Evolutionary conservation across 768 basidiomycete genomes (phyloP).

Genomic region (Rhizopogon roseolus): DNA sequence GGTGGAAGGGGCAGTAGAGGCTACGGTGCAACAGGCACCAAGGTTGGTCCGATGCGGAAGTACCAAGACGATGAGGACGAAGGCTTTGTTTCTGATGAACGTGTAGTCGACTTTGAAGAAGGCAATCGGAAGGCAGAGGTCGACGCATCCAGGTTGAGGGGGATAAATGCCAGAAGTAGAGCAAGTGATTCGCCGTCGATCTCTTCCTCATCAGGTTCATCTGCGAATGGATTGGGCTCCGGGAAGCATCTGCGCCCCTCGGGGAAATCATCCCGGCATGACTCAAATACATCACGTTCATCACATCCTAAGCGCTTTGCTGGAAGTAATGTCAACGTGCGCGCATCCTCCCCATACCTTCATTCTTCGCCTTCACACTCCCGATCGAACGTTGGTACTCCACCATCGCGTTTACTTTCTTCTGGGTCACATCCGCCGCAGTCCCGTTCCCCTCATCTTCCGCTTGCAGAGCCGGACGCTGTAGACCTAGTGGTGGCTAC

Average conservation of each 20-base stretch:
- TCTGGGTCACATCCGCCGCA: neutral
- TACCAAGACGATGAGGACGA: slow-evolving; percentile 8
- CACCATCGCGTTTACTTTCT: neutral
- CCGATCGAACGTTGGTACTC: slow-evolving; percentile 6
- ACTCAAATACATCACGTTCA: slow-evolving; percentile 8
- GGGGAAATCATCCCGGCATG: neutral
- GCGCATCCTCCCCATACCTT: slow-evolving; percentile 8
- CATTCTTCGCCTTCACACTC: slow-evolving; percentile 10
- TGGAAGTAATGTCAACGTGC: slow-evolving; percentile 7
- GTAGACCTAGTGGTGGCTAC: slow-evolving; percentile 74
- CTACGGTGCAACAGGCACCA: slow-evolving; percentile 24
- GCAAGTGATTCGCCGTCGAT: neutral
- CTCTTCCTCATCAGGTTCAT: slow-evolving; percentile 2
- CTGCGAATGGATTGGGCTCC: neutral
- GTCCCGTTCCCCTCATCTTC: slow-evolving; percentile 6
- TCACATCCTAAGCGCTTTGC: slow-evolving; percentile 3
- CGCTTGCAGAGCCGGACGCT: slow-evolving; percentile 52
- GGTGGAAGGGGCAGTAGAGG: slow-evolving; percentile 6
- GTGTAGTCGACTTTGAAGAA: slow-evolving; percentile 4
- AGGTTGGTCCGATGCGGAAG: slow-evolving; percentile 1
- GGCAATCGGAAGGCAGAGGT: slow-evolving; percentile 13
- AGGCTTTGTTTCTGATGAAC: slow-evolving; percentile 4
- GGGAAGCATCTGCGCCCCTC: neutral
- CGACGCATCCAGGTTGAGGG: slow-evolving; percentile 39
- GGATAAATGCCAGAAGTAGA: slow-evolving; percentile 30